A percentile compares a stretch with the other conserved stretches of the same genome.
Evolutionary conservation across 306 rosid species (phyloP).

Genomic region (Malus fusca): DNA sequence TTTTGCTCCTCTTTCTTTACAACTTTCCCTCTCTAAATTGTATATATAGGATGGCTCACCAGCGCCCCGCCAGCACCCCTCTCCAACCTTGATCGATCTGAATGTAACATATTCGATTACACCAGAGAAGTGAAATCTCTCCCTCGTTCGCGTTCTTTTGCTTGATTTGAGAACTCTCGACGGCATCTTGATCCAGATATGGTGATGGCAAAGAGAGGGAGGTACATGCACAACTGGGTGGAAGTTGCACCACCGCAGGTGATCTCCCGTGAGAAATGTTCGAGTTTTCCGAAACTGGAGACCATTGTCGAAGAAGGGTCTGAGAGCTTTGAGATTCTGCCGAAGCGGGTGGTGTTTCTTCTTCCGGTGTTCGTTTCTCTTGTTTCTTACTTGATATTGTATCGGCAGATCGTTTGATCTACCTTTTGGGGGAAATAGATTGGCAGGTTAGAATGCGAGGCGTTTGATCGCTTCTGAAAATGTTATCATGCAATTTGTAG

Average conservation of each 20-base stretch:
- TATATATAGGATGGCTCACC: background rate
- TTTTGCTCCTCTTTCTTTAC: background rate
- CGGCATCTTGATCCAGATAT: background rate
- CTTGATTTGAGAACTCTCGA: background rate
- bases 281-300: background rate
- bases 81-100: background rate
- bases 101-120: background rate
- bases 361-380: conserved; percentile 10
- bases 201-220: conserved; percentile 1
- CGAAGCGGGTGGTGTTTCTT: conserved; percentile 1
- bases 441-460: background rate
- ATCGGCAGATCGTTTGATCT: background rate
- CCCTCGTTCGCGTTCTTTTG: background rate
- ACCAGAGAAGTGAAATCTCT: background rate
- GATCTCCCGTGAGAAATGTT: background rate
- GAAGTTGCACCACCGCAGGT: conserved; percentile 1
- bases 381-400: background rate
- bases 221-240: background rate
- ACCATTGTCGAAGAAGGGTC: conserved; percentile 16
- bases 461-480: background rate
- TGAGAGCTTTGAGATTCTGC: conserved; percentile 2
- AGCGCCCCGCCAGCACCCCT: background rate
- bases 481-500: background rate
- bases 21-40: background rate
- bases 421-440: background rate